These are phyloP conservation scores for Ogataea siamensis DNA, from an alignment of 805 yeast genomes.

Conservation along the genomic window DNA sequence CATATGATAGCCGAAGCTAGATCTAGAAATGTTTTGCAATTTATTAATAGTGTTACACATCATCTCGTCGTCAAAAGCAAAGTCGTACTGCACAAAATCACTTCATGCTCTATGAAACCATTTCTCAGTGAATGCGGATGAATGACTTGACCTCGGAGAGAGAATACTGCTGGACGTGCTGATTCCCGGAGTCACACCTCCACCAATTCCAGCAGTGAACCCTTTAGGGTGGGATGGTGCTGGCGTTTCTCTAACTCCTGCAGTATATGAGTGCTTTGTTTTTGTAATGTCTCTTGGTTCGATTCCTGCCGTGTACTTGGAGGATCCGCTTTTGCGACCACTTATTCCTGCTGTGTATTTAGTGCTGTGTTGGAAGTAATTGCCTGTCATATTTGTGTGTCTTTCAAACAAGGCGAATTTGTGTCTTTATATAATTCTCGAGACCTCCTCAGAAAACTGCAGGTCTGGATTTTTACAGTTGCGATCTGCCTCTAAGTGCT, in stretches of 20 bases:
- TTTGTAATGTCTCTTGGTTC: background rate
- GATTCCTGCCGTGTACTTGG: conserved; percentile 2
- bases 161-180: background rate
- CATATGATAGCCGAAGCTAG: background rate
- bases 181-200: conserved; percentile 5
- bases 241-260: conserved; percentile 5
- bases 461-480: background rate
- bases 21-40: background rate
- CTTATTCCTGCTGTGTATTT: conserved; percentile 6
- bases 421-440: background rate
- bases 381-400: background rate
- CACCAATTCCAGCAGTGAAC: conserved; percentile 16
- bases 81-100: too few relatives aligned
- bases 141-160: background rate
- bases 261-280: conserved; percentile 1
- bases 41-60: background rate
- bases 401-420: background rate
- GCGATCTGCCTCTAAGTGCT: background rate
- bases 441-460: background rate
- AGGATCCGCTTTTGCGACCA: background rate
- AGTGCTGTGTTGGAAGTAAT: too few relatives aligned
- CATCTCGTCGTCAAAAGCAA: background rate
- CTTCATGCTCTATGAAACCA: background rate
- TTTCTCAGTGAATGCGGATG: background rate
- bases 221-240: conserved; percentile 9